A percentile compares a stretch with the other conserved stretches of the same genome.
Evolutionary conservation across 2,329 filamentous ascomycete genomes (phyloP).

Genomic region (Hortaea werneckii): DNA sequence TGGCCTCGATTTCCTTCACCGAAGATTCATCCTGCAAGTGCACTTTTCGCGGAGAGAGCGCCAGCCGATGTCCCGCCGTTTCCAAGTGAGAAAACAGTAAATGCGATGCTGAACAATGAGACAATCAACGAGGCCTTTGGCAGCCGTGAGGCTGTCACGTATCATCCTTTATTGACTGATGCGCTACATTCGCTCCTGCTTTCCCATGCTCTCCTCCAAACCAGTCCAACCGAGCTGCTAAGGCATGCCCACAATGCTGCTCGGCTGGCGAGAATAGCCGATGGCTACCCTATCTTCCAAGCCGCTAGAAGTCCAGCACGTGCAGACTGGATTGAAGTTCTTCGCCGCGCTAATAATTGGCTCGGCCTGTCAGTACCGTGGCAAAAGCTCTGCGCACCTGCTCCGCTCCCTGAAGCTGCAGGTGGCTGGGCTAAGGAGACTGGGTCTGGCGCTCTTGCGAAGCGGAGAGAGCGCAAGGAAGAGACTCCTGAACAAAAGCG

Average conservation of each 20-base stretch:
- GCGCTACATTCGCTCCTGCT: slow-evolving; percentile 69
- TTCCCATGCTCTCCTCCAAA: slow-evolving; percentile 70
- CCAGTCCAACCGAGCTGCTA: slow-evolving; percentile 63
- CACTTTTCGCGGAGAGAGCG: slow-evolving; percentile 61
- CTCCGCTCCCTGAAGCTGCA: slow-evolving; percentile 30
- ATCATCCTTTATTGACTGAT: slow-evolving; percentile 70
- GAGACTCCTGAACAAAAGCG: slow-evolving; percentile 46
- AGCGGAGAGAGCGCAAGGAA: slow-evolving; percentile 12
- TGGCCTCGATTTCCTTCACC: slow-evolving; percentile 41
- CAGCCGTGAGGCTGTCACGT: slow-evolving; percentile 59
- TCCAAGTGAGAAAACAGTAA: slow-evolving; percentile 36
- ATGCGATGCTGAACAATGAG: slow-evolving; percentile 18
- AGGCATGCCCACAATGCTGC: slow-evolving; percentile 77
- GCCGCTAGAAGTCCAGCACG: slow-evolving; percentile 60
- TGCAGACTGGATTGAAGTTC: slow-evolving; percentile 69
- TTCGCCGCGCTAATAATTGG: slow-evolving; percentile 60
- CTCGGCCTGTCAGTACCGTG: slow-evolving; percentile 54
- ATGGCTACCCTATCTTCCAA: slow-evolving; percentile 74
- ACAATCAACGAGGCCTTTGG: slow-evolving; percentile 26
- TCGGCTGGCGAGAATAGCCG: slow-evolving; percentile 59
- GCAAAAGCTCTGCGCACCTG: slow-evolving; percentile 57
- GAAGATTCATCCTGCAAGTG: slow-evolving; percentile 46
- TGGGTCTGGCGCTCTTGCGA: slow-evolving; percentile 9
- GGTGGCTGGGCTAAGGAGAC: slow-evolving; percentile 24
- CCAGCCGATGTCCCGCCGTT: slow-evolving; percentile 58